phyloP scores from a whole-genome alignment of 371 early-diverging fungal species.

The Cladochytrium tenue region DNA sequence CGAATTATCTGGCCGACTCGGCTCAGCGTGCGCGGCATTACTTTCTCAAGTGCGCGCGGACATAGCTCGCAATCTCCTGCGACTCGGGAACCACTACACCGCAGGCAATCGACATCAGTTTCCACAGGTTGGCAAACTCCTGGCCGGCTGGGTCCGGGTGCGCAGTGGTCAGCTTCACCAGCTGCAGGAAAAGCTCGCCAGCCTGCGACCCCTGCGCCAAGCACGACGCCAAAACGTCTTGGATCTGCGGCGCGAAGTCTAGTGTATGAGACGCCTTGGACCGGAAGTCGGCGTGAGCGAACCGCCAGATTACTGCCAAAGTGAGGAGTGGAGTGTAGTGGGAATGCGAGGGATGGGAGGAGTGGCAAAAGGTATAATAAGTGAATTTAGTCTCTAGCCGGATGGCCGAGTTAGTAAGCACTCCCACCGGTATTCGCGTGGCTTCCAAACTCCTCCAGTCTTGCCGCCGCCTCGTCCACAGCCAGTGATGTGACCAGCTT shows the following conservation, averaged over 20 bases:
- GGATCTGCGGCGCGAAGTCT: conserved; percentile 9
- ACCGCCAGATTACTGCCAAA: too few species aligned
- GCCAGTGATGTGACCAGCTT: conserved; percentile 28
- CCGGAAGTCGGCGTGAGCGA: too few species aligned
- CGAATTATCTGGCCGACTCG: too few species aligned
- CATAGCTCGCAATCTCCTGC: conserved; percentile 36
- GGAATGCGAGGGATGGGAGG: too few species aligned
- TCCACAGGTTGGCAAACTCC: conserved; percentile 36
- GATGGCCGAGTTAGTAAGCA: conserved; percentile 2
- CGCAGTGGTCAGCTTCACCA: conserved; percentile 45
- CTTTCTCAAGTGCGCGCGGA: conserved; percentile 43
- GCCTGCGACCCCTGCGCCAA: conserved; percentile 29
- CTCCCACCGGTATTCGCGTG: conserved; percentile 21
- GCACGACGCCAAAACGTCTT: conserved; percentile 30
- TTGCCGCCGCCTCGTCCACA: not conserved
- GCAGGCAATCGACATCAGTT: conserved; percentile 32
- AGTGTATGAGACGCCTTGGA: not conserved
- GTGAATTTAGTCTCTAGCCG: too few species aligned
- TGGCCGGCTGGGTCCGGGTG: conserved; percentile 34
- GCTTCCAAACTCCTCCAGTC: conserved; percentile 29
- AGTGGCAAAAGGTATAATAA: too few species aligned
- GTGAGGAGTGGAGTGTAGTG: too few species aligned
- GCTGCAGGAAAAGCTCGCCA: conserved; percentile 50
- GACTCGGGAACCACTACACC: conserved; percentile 38
- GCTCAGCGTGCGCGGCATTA: conserved; percentile 6